A percentile compares a stretch with the other conserved stretches of the same genome.
Evolutionary conservation across 805 yeast genomes (phyloP).

Genomic region (Lipomyces orientalis): DNA sequence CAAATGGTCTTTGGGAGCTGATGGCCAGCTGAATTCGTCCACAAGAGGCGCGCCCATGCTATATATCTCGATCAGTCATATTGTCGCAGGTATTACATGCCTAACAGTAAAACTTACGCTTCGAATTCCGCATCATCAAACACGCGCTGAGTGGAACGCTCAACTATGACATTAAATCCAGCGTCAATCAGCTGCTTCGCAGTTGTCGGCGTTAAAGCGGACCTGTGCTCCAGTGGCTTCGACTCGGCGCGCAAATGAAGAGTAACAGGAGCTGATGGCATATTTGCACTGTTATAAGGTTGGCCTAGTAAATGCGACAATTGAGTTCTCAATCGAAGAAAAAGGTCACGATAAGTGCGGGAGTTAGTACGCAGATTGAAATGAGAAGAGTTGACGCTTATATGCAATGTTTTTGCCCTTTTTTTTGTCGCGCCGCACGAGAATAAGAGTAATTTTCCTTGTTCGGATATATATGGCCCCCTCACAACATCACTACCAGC

Average conservation of each 20-base stretch:
- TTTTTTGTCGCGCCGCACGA: neutral
- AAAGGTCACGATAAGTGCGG: neutral
- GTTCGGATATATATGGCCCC: no score
- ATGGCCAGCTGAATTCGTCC: constrained; percentile 90
- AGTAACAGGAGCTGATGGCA: constrained; percentile 50
- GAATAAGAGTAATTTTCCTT: no score
- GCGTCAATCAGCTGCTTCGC: constrained; percentile 82
- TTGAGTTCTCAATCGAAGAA: neutral
- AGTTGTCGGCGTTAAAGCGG: constrained; percentile 92
- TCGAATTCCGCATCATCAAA: constrained; percentile 78
- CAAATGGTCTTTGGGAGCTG: constrained; percentile 88
- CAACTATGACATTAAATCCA: constrained; percentile 88
- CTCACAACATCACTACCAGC: neutral
- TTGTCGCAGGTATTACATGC: neutral
- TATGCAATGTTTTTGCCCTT: neutral
- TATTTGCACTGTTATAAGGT: neutral
- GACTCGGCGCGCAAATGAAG: constrained; percentile 95
- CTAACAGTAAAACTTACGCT: constrained; percentile 32
- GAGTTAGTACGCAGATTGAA: neutral
- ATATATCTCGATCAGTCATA: neutral
- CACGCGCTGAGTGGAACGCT: constrained; percentile 82
- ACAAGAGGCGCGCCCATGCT: constrained; percentile 85
- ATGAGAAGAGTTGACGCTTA: neutral
- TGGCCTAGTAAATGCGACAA: neutral
- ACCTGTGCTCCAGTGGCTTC: constrained; percentile 96